Conservation (phyloP, 345 rosid species). For the Citrus reticulata region DNA sequence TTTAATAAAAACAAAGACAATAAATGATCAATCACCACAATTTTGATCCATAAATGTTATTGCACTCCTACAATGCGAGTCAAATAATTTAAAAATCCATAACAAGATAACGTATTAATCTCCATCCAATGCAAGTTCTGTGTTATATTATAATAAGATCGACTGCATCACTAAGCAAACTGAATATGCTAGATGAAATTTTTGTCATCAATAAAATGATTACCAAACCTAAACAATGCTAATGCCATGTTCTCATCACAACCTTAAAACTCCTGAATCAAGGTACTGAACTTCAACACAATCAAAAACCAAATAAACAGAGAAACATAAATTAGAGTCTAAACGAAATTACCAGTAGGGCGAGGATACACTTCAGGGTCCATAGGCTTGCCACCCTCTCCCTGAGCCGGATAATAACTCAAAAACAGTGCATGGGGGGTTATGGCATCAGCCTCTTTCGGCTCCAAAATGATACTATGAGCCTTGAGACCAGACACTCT, state of each 20-base stretch:
- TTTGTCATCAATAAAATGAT: neutral
- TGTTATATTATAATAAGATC: neutral
- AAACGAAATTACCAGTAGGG: constrained; percentile 46
- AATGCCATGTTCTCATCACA: neutral
- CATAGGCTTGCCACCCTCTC: constrained; percentile 55
- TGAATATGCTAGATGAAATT: too few species aligned
- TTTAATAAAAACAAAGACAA: neutral
- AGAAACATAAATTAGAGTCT: neutral
- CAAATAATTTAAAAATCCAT: neutral
- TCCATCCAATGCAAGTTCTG: neutral
- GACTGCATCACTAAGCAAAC: neutral
- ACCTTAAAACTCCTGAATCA: neutral
- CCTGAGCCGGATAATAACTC: constrained; percentile 43
- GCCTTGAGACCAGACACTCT: constrained; percentile 75
- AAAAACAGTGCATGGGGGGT: constrained; percentile 74
- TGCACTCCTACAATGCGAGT: neutral
- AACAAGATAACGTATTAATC: neutral
- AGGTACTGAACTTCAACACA: neutral
- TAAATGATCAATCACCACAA: neutral
- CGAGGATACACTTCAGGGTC: constrained; percentile 90
- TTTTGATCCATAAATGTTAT: neutral
- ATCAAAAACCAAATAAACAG: neutral
- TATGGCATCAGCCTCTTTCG: constrained; percentile 48
- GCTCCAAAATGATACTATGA: constrained; percentile 78
- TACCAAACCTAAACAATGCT: neutral